Evolutionary conservation across 2,329 filamentous ascomycete genomes (phyloP), one percentile per base, ranked within the genome.

Genomic region (Botrytis fabae): DNA sequence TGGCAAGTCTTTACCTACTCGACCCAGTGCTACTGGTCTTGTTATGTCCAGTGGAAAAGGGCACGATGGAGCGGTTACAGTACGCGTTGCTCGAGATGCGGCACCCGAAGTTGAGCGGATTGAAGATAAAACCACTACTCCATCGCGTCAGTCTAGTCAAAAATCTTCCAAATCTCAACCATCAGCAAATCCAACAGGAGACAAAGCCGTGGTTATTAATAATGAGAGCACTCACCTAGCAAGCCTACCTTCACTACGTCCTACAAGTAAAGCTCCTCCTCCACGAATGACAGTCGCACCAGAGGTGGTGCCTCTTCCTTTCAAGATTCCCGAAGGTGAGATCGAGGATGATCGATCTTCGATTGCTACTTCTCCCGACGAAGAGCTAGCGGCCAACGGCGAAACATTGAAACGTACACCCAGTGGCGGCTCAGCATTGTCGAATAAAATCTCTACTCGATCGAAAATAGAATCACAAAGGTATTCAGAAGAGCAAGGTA

Each of bases 321-420:
- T 93, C 81, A 86, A 80, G 16, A 83, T 92, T 1, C 89, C 89
- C 0, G 81, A 81, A 32, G 82, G 84, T 20, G 82, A 84, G 2
- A 82, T 85, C 7, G 80, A 82, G 10, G 83, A 87, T 9, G 85
- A 88, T 73, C 83, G 86, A 42, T 93, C 91, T 3, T 93, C 92
- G 2, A 85, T 93, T 32, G 93, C 91, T 4, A 92, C 92, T 0
- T 86, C 91, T 78, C 90, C 91, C 25, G 90, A 92, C 73, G 83
- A 86, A 46, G 89, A 91, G 42, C 85, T 85, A 38, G 85, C 86
- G n/a, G 85, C 83, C 0, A 86, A 90, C 42, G 85, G 86, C 18
- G 85, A 85, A 5, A 75, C 85, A 28, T 85, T 84, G 7, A 85
- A 86, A 68, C 84, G 85, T 28, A 79, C 88, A 2, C 89, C 88